phyloP scores from a whole-genome alignment of 805 yeast genomes.

The Scheffersomyces spartinae region DNA sequence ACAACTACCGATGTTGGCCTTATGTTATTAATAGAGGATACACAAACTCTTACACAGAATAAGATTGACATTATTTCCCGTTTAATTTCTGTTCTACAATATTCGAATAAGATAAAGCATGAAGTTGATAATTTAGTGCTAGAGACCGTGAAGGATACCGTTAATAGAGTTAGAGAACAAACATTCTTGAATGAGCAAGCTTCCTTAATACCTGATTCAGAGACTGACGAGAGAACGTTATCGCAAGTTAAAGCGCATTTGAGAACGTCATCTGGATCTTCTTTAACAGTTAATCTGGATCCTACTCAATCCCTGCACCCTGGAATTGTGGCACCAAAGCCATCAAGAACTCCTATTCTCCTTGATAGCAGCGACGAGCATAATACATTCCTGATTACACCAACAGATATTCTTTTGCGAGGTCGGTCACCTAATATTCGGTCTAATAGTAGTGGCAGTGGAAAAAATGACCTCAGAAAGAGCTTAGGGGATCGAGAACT shows the following conservation, averaged over 20 bases:
- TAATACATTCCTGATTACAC: no score
- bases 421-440: no score
- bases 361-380: no score
- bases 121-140: constrained; percentile 69
- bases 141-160: constrained; percentile 49
- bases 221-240: no score
- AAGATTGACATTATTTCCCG: constrained; percentile 65
- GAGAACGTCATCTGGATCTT: no score
- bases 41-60: constrained; percentile 44
- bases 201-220: no score
- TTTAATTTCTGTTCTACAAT: constrained; percentile 61
- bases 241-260: no score
- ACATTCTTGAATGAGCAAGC: constrained; percentile 10
- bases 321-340: constrained; percentile 16
- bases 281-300: no score
- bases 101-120: constrained; percentile 61
- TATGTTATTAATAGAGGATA: constrained; percentile 50
- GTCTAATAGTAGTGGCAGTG: no score
- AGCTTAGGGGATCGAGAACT: no score
- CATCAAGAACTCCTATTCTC: constrained; percentile 21
- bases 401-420: constrained; percentile 28
- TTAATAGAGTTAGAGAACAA: constrained; percentile 38
- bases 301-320: constrained; percentile 2
- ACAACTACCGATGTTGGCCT: constrained; percentile 59
- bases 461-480: no score